Conservation (phyloP, 2,329 filamentous ascomycete species). For the Epichloe festucae region DNA sequence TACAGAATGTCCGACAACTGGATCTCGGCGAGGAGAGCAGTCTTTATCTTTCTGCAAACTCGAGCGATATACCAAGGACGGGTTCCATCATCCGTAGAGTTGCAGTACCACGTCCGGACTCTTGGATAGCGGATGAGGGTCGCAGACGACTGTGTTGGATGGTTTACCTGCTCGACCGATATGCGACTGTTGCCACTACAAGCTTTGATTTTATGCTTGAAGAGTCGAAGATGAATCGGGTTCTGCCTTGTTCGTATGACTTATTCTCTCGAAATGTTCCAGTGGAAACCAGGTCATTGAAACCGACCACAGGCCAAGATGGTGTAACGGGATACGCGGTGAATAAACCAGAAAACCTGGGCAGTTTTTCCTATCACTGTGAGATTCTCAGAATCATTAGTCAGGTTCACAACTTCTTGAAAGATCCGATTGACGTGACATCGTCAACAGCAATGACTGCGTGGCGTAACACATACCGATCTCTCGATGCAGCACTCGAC, state of each 20-base stretch:
- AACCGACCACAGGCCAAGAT: slow-evolving; percentile 13
- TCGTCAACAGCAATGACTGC: slow-evolving; percentile 24
- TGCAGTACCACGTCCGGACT: slow-evolving; percentile 22
- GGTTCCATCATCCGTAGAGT: slow-evolving; percentile 22
- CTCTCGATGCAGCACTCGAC: slow-evolving; percentile 26
- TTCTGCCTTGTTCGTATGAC: slow-evolving; percentile 31
- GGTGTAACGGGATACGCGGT: slow-evolving; percentile 16
- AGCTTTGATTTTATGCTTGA: slow-evolving; percentile 29
- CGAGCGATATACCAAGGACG: slow-evolving; percentile 19
- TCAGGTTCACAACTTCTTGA: slow-evolving; percentile 30
- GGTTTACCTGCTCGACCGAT: slow-evolving; percentile 31
- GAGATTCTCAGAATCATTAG: slow-evolving; percentile 30
- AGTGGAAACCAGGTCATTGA: slow-evolving; percentile 26
- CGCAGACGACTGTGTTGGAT: slow-evolving; percentile 30
- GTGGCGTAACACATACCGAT: slow-evolving; percentile 28
- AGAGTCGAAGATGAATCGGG: slow-evolving; percentile 25
- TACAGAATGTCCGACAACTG: slow-evolving; percentile 26
- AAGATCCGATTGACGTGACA: slow-evolving; percentile 25
- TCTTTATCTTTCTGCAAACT: slow-evolving; percentile 21
- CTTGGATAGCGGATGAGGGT: slow-evolving; percentile 33
- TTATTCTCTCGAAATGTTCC: slow-evolving; percentile 30
- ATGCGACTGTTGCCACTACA: slow-evolving; percentile 28
- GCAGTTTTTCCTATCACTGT: slow-evolving; percentile 32
- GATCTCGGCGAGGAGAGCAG: slow-evolving; percentile 26
- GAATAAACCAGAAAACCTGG: slow-evolving; percentile 28